Evolutionary conservation across 2,329 filamentous ascomycete genomes (phyloP).

Genomic region (Grosmannia penicillata): DNA sequence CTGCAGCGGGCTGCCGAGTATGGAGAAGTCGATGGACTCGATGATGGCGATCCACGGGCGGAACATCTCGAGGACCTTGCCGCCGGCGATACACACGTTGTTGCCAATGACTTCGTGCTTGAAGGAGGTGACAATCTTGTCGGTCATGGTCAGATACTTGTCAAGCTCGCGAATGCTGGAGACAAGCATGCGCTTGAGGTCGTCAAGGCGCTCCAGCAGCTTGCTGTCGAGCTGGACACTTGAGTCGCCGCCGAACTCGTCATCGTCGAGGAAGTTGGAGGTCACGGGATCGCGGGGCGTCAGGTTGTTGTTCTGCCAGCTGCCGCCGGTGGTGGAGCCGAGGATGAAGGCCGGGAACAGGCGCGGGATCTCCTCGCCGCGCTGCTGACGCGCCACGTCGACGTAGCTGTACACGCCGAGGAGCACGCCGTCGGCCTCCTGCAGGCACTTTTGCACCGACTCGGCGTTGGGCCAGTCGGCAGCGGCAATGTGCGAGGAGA

Average conservation of each 20-base stretch:
- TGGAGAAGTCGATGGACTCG: conserved; percentile 80
- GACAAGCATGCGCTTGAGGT: conserved; percentile 72
- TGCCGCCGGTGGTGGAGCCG: conserved; percentile 69
- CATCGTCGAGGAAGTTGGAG: conserved; percentile 76
- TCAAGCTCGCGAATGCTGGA: conserved; percentile 77
- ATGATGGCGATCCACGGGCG: conserved; percentile 80
- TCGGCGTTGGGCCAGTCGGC: conserved; percentile 92
- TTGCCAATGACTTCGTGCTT: conserved; percentile 72
- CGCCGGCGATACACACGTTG: conserved; percentile 62
- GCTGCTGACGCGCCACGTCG: conserved; percentile 83
- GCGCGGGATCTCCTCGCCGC: conserved; percentile 85
- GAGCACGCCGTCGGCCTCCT: conserved; percentile 93
- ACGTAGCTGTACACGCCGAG: conserved; percentile 93
- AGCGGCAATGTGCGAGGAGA: conserved; percentile 94
- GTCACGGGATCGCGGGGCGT: conserved; percentile 55
- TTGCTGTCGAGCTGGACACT: conserved; percentile 59
- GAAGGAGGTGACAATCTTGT: conserved; percentile 68
- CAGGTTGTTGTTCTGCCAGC: conserved; percentile 65
- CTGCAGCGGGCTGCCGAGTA: conserved; percentile 62
- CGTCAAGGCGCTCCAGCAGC: conserved; percentile 70
- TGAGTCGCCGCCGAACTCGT: conserved; percentile 58
- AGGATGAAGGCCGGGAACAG: conserved; percentile 86
- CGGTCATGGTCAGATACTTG: conserved; percentile 60
- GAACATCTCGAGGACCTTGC: conserved; percentile 74
- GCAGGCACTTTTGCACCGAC: conserved; percentile 85